These are phyloP conservation scores for Striga hermonthica DNA, from an alignment of 305 asterid species.

Conservation along the genomic window DNA sequence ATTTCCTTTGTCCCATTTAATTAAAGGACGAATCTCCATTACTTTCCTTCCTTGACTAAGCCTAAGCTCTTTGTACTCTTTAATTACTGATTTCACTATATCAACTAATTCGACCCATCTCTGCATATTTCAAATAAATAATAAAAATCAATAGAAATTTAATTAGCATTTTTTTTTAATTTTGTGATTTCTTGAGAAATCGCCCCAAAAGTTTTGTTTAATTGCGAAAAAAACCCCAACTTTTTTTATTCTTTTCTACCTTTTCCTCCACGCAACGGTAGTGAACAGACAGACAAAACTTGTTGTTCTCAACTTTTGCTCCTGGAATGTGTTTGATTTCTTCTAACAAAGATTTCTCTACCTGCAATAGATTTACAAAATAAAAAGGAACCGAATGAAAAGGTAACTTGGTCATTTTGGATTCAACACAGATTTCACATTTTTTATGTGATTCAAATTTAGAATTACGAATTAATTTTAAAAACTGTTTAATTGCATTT, in stretches of 20 bases:
- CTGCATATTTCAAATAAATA: slow-evolving; percentile 36
- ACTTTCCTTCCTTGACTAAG: slow-evolving; percentile 81
- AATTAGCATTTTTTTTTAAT: neutral
- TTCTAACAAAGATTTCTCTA: slow-evolving; percentile 40
- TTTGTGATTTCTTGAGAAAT: neutral
- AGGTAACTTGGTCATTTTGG: too few species aligned
- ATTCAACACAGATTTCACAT: too few species aligned
- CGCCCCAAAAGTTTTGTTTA: neutral
- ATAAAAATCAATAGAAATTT: slow-evolving; percentile 10
- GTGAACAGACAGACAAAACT: slow-evolving; percentile 64
- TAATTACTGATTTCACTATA: slow-evolving; percentile 56
- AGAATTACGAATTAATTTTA: too few species aligned
- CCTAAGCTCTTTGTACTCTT: slow-evolving; percentile 56
- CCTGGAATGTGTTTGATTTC: slow-evolving; percentile 48
- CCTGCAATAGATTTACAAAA: slow-evolving; percentile 31
- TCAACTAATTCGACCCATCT: slow-evolving; percentile 72
- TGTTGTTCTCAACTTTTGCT: slow-evolving; percentile 61
- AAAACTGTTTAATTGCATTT: too few species aligned
- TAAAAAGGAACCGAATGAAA: too few species aligned
- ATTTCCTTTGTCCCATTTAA: slow-evolving; percentile 93
- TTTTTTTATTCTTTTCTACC: slow-evolving; percentile 32
- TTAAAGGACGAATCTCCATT: slow-evolving; percentile 41
- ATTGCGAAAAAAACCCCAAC: neutral
- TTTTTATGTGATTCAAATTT: too few species aligned
- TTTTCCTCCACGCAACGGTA: slow-evolving; percentile 63